These are phyloP conservation scores for Beauveria sp. DNA, from an alignment of 2,329 filamentous ascomycete genomes.

Conservation along the genomic window DNA sequence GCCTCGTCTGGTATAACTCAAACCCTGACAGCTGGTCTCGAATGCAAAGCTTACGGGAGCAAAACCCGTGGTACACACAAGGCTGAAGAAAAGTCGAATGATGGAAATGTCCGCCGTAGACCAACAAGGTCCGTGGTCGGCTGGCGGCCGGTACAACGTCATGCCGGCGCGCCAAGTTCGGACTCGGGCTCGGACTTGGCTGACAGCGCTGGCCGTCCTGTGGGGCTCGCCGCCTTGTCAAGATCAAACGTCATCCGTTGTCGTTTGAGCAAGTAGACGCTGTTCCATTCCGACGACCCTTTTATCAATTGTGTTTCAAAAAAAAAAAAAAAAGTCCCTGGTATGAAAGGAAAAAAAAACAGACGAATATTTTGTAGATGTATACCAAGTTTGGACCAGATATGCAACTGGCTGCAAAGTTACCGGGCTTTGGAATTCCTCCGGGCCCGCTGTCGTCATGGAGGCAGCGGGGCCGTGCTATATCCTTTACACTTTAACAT, in stretches of 20 bases:
- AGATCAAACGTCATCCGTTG: neutral
- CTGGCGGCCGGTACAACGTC: neutral
- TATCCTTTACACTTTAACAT: neutral
- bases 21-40: too few relatives aligned
- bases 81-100: neutral
- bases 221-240: neutral
- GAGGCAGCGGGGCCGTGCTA: neutral
- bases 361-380: too few relatives aligned
- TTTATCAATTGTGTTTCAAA: too few relatives aligned
- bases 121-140: too few relatives aligned
- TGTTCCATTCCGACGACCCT: neutral
- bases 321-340: too few relatives aligned
- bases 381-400: too few relatives aligned
- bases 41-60: too few relatives aligned
- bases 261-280: neutral
- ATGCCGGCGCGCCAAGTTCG: neutral
- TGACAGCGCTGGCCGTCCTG: neutral
- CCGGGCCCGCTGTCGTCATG: neutral
- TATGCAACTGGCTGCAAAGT: too few relatives aligned
- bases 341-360: too few relatives aligned
- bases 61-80: neutral
- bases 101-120: too few relatives aligned
- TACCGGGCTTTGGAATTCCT: neutral
- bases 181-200: conserved; percentile 4
- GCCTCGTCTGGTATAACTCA: too few relatives aligned